phyloP scores from a whole-genome alignment of 2,329 filamentous ascomycete genomes.

The Talaromyces sp. region DNA sequence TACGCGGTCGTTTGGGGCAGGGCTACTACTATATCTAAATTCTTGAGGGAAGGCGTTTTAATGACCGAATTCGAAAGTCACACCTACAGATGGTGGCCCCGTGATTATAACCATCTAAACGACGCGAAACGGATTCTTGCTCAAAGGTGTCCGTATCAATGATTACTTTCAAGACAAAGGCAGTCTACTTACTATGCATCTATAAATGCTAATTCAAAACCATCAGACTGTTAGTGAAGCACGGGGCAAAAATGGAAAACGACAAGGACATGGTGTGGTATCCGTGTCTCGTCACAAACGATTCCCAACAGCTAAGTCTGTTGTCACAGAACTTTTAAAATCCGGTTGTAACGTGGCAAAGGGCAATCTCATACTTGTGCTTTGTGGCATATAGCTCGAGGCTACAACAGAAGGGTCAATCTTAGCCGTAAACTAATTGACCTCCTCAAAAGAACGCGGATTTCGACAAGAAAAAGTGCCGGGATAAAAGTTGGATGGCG shows the following conservation, averaged over 20 bases:
- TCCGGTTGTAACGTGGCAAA: constrained; percentile 2
- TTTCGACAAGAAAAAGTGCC: neutral
- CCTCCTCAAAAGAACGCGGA: neutral
- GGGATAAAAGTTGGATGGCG: neutral
- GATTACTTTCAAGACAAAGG: neutral
- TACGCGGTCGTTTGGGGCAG: neutral
- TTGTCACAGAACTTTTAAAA: neutral
- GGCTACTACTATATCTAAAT: neutral
- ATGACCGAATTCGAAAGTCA: neutral
- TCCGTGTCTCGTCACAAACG: neutral
- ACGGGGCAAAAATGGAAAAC: constrained; percentile 2
- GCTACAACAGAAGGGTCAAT: neutral
- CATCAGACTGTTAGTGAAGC: neutral
- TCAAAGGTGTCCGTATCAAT: neutral
- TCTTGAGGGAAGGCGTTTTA: neutral
- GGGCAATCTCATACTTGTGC: neutral
- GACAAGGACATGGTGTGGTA: neutral
- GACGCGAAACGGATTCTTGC: neutral
- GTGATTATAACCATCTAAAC: neutral
- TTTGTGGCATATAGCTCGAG: neutral
- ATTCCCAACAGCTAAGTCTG: neutral
- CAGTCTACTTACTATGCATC: neutral
- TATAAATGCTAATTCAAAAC: neutral
- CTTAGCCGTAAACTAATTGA: neutral
- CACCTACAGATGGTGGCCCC: neutral